A percentile compares a stretch with the other conserved stretches of the same genome.
Conservation (phyloP, 2,329 filamentous ascomycete genomes). For the Ramichloridium luteum region DNA sequence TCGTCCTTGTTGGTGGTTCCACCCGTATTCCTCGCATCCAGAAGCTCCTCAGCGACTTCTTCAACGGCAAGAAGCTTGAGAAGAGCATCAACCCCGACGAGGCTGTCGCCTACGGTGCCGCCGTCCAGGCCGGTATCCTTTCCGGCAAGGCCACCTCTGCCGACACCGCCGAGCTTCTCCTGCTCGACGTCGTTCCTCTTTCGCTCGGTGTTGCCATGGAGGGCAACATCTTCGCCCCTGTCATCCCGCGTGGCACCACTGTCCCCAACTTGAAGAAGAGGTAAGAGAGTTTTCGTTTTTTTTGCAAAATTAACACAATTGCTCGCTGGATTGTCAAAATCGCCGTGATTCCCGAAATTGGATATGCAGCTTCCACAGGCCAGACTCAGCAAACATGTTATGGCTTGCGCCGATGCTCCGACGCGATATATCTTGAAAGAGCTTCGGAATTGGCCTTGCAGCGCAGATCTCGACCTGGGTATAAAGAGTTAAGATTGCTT, state of each 20-base stretch:
- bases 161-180: slow-evolving; percentile 85
- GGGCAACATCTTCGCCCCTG: slow-evolving; percentile 95
- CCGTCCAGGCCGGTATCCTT: slow-evolving; percentile 96
- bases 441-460: no score
- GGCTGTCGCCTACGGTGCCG: slow-evolving; percentile 96
- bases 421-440: no score
- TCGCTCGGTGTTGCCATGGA: slow-evolving; percentile 99
- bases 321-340: no score
- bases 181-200: slow-evolving; percentile 91
- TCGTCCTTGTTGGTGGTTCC: slow-evolving; percentile 95
- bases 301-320: no score
- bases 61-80: slow-evolving; percentile 99
- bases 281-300: no score
- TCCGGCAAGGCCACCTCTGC: slow-evolving; percentile 95
- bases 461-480: no score
- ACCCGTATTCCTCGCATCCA: slow-evolving; percentile 98
- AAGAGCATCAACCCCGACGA: slow-evolving; percentile 99
- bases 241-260: slow-evolving; percentile 53
- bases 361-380: no score
- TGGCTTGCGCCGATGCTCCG: no score
- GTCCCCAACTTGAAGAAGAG: slow-evolving; percentile 58
- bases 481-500: no score
- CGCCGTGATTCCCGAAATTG: no score
- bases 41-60: slow-evolving; percentile 98
- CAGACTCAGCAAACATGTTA: no score